phyloP scores from a whole-genome alignment of 306 rosid species.

The Glycine soja region DNA sequence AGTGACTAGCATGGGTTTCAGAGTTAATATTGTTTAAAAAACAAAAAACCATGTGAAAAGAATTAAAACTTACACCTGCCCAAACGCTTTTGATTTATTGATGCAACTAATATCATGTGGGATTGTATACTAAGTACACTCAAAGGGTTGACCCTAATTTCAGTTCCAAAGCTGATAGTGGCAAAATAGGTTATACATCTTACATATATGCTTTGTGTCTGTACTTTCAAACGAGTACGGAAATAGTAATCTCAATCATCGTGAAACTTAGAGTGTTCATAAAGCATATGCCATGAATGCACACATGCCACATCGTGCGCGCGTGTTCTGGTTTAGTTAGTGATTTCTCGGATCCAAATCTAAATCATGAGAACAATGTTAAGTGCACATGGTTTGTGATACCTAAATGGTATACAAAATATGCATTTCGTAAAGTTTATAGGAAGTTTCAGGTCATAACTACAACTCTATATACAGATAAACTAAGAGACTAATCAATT shows the following conservation, averaged over 20 bases:
- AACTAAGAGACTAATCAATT: neutral
- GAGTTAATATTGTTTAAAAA: too few relatives aligned
- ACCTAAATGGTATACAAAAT: constrained; percentile 42
- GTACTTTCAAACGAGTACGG: constrained; percentile 53
- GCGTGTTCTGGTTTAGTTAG: constrained; percentile 26
- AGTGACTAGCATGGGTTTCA: too few relatives aligned
- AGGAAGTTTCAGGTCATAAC: neutral
- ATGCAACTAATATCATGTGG: constrained; percentile 1
- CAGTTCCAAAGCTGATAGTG: constrained; percentile 36
- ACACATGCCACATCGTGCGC: constrained; percentile 57
- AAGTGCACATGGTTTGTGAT: constrained; percentile 49
- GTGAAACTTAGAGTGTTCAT: constrained; percentile 38
- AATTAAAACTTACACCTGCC: neutral
- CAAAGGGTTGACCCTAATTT: constrained; percentile 37
- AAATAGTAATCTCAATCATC: constrained; percentile 37
- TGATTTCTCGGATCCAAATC: constrained; percentile 45
- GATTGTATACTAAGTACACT: constrained; percentile 16
- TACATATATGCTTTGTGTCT: constrained; percentile 34
- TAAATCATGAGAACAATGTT: constrained; percentile 28
- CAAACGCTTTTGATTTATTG: neutral
- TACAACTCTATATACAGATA: neutral
- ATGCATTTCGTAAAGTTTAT: constrained; percentile 20
- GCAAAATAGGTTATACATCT: neutral
- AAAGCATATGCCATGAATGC: constrained; percentile 41
- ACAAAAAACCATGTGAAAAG: neutral